Evolutionary conservation across 176 grass and related monocot genomes (phyloP).

Genomic region (Coix lacrymajobi): DNA sequence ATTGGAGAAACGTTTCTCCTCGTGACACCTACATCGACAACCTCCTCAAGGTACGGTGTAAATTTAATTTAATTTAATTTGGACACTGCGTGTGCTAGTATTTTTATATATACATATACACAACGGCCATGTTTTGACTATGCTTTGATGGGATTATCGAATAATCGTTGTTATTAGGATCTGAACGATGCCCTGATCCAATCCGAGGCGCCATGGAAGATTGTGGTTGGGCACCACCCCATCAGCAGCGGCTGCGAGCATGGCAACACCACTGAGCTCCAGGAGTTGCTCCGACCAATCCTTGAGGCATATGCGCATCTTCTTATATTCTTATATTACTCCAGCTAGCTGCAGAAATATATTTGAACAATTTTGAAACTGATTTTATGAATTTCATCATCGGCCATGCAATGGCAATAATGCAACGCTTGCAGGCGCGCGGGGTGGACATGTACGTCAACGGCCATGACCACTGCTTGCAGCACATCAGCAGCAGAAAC

Average conservation of each 20-base stretch:
- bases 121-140: no score
- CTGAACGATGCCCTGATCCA: constrained; percentile 42
- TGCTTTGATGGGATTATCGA: not conserved
- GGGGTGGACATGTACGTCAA: constrained; percentile 67
- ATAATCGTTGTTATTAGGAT: constrained; percentile 21
- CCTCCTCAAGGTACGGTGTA: constrained; percentile 48
- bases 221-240: constrained; percentile 90
- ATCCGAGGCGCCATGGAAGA: constrained; percentile 76
- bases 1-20: constrained; percentile 79
- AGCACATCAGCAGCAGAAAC: constrained; percentile 70
- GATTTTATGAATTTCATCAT: not conserved
- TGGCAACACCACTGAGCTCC: constrained; percentile 74
- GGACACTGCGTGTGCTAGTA: not conserved
- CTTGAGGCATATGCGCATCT: no score
- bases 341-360: not conserved
- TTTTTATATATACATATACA: no score
- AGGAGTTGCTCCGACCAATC: constrained; percentile 55
- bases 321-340: no score
- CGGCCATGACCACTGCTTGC: constrained; percentile 83
- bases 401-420: not conserved
- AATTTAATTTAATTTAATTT: no score
- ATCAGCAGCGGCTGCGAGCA: constrained; percentile 87
- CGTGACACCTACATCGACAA: constrained; percentile 58
- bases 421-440: constrained; percentile 21
- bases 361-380: not conserved